phyloP scores from a whole-genome alignment of 768 basidiomycete species.

The Mycena alexandri region DNA sequence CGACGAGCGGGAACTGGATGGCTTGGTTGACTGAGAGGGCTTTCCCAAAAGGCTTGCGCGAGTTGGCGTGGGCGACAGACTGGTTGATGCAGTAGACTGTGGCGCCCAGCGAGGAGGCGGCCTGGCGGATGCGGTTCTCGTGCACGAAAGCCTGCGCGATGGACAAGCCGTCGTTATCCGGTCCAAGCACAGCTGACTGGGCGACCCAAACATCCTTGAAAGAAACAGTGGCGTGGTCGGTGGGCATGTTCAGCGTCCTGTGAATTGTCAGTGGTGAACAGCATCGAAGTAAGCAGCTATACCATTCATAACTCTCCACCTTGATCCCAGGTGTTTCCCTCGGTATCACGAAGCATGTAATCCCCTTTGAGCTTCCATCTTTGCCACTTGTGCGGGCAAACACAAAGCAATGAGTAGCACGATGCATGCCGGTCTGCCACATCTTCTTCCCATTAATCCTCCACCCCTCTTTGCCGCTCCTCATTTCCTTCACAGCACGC shows the following conservation, averaged over 20 bases:
- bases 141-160: slow-evolving; percentile 32
- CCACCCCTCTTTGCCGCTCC: slow-evolving; percentile 18
- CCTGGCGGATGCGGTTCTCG: slow-evolving; percentile 34
- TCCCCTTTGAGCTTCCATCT: slow-evolving; percentile 25
- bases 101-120: slow-evolving; percentile 31
- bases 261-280: slow-evolving; percentile 17
- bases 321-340: slow-evolving; percentile 25
- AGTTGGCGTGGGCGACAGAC: slow-evolving; percentile 27
- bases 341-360: slow-evolving; percentile 30
- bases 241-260: slow-evolving; percentile 34
- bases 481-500: slow-evolving; percentile 22
- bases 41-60: slow-evolving; percentile 28
- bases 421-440: slow-evolving; percentile 30
- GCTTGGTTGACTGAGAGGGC: slow-evolving; percentile 30
- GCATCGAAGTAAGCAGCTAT: slow-evolving; percentile 15
- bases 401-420: slow-evolving; percentile 30
- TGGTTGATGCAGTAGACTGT: slow-evolving; percentile 29
- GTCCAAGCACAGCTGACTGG: slow-evolving; percentile 29
- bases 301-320: slow-evolving; percentile 31
- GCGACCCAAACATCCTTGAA: slow-evolving; percentile 28
- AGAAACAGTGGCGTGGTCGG: slow-evolving; percentile 31
- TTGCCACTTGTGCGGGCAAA: slow-evolving; percentile 33
- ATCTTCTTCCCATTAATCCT: slow-evolving; percentile 29
- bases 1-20: slow-evolving; percentile 32
- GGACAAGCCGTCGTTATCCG: slow-evolving; percentile 26